Evolutionary conservation across 345 rosid species (phyloP), one percentile per base, ranked within the genome.

Genomic region (Murraya koenigii): DNA sequence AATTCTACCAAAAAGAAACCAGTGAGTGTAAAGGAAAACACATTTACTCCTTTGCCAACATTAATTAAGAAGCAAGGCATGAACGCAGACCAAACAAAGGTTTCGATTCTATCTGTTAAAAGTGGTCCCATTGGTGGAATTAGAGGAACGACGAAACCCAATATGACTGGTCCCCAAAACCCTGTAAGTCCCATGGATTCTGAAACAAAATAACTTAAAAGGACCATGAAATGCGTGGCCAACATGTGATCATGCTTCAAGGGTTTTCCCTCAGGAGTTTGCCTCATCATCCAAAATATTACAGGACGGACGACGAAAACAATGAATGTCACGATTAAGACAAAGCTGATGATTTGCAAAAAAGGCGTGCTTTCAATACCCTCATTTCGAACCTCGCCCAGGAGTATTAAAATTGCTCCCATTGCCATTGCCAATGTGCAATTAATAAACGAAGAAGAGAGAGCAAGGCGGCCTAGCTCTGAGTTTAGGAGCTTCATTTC

Each of bases 401-500:
- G 0, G 11, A 49, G 32, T 38, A 14, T 28, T 1, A 22, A 0
- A 10, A 82, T 0, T 59, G 75, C 67, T 52, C 70, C 67, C 25
- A 79, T 69, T 2, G 44, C 23, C 88, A 83, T 83, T 22, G 81
- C 69, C 72, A 76, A 23, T 62, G 81, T 41, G 25, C 83, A 80
- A 44, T 80, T 78, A 3, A 88, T 81, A 82, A 86, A 69, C 26
- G 87, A 79, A 25, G 89, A 86, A 44, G 88, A 80, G 7, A 86
- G 81, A 15, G 89, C 89, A 1, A 88, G 80, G 58, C 87, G 84
- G 63, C 87, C 86, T 19, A 84, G 77, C 82, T 88, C 87, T 17
- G 87, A 79, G 54, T 86, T 88, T 0, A 86, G 58, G 69, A 88
- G 75, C 67, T 84, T 88, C 4, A 84, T 80, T 67, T 82, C 85